phyloP scores from a whole-genome alignment of 2,329 filamentous ascomycete species.

The Colletotrichum cuscutae region DNA sequence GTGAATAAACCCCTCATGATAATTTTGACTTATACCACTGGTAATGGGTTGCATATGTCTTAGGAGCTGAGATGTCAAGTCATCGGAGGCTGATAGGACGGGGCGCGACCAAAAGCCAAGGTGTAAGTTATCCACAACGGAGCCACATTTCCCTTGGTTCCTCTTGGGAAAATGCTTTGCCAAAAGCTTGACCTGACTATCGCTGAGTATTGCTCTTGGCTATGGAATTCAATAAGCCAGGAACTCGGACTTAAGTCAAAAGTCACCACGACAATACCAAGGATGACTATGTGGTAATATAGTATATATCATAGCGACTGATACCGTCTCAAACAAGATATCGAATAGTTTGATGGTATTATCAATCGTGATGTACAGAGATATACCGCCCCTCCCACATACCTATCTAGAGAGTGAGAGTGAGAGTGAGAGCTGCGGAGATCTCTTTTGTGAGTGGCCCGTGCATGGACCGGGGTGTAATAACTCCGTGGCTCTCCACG shows the following conservation, averaged over 20 bases:
- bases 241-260: not conserved
- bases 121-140: not conserved
- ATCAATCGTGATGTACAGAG: not conserved
- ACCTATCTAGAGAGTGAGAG: not conserved
- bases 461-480: constrained; percentile 1
- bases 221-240: not conserved
- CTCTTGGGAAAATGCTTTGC: constrained; percentile 27
- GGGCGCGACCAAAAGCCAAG: not conserved
- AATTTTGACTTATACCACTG: no score
- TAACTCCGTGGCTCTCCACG: constrained; percentile 13
- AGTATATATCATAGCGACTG: not conserved
- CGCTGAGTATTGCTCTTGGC: not conserved
- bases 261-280: no score
- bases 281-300: not conserved
- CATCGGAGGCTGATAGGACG: not conserved
- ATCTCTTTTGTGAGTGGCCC: constrained; percentile 15
- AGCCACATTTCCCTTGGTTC: not conserved
- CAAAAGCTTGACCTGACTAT: constrained; percentile 27
- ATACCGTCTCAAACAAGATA: not conserved
- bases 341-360: no score
- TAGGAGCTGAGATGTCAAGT: not conserved
- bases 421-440: constrained; percentile 3
- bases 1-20: not conserved
- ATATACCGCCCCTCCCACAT: not conserved
- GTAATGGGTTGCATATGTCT: no score